Conservation (phyloP, 179 eudicot genomes). For the Spergularia azorica region DNA sequence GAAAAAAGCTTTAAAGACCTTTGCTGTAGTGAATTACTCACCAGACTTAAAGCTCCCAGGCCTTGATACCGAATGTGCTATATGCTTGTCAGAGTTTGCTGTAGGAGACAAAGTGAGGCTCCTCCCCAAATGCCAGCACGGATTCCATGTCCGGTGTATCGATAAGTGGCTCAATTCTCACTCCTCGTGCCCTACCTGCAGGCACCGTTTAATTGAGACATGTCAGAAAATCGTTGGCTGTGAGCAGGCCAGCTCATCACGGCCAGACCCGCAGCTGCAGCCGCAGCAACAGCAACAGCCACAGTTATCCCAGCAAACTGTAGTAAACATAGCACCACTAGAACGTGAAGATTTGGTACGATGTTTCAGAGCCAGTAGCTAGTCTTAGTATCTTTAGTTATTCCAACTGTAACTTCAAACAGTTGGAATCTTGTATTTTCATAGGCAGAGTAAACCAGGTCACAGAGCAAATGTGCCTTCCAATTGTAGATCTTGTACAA, state of each 20-base stretch:
- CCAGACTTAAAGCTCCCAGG: conserved; percentile 43
- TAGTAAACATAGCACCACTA: conserved; percentile 39
- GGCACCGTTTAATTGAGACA: conserved; percentile 47
- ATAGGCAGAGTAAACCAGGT: conserved; percentile 23
- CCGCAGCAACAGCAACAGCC: conserved; percentile 14
- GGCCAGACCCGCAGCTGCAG: conserved; percentile 12
- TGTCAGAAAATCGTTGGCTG: conserved; percentile 47
- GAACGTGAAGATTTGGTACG: conserved; percentile 42
- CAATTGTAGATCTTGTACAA: conserved; percentile 31
- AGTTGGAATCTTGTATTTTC: conserved; percentile 5
- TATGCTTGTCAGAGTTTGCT: conserved; percentile 48
- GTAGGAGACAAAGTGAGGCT: conserved; percentile 42
- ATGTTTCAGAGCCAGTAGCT: conserved; percentile 24
- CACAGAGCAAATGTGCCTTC: conserved; percentile 21
- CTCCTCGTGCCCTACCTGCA: conserved; percentile 55
- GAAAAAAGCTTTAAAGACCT: conserved; percentile 76
- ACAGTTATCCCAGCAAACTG: conserved; percentile 19
- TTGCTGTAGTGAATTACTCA: conserved; percentile 61
- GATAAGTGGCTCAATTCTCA: conserved; percentile 51
- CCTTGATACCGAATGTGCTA: conserved; percentile 45
- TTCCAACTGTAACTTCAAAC: conserved; percentile 9
- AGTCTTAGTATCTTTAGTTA: not conserved
- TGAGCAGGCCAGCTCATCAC: conserved; percentile 42
- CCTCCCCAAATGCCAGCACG: conserved; percentile 51
- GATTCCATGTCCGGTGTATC: conserved; percentile 47